Evolutionary conservation across 129 eudicot species (phyloP), one percentile per base, ranked within the genome.

Genomic region (Flaveria robusta): DNA sequence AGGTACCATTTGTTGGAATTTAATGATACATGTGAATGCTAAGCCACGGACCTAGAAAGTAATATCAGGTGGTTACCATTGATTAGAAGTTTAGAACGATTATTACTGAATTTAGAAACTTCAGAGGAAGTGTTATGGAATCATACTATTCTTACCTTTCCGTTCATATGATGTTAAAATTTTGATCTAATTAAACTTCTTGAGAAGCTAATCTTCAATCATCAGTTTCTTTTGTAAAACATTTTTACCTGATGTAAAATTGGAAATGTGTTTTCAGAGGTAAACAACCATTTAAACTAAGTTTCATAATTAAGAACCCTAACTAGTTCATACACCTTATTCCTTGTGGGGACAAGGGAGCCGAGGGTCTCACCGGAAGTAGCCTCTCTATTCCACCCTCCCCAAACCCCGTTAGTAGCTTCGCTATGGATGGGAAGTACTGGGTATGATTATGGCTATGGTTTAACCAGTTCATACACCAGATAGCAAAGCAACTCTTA

Each of bases 141-240:
- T n/a, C 60, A 43, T 45, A 11, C 45, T 7, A 34, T 63, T 63
- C 47, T 12, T 18, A 62, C 58, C 22, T 75, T 74, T 31, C 59
- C 47, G 62, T 74, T 27, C 46, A 29, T 8, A 46, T 19, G 9
- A 50, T 76, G 66, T 64, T 64, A 13, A 66, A 37, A 26, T 47
- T 64, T 64, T 49, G 72, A 47, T 66, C 65, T 6, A n/a, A 51
- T 20, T 22, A 66, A 16, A 22, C 66, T 62, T 51, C 41, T 50
- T 20, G 66, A 66, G 66, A 76, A 50, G 66, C 55, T 34, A 49
- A 76, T 76, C 24, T 66, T 23, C n/a, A 14, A 12, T 50, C 80
- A 31, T 46, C 18, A 46, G 41, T 75, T 20, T 47, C 26, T 75
- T 47, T 41, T 47, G 41, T 27, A 34, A 20, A 75, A 50, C 37